Evolutionary conservation across 2,329 filamentous ascomycete species (phyloP), one percentile per base, ranked within the genome.

Genomic region (Stagonosporopsis vannaccii): DNA sequence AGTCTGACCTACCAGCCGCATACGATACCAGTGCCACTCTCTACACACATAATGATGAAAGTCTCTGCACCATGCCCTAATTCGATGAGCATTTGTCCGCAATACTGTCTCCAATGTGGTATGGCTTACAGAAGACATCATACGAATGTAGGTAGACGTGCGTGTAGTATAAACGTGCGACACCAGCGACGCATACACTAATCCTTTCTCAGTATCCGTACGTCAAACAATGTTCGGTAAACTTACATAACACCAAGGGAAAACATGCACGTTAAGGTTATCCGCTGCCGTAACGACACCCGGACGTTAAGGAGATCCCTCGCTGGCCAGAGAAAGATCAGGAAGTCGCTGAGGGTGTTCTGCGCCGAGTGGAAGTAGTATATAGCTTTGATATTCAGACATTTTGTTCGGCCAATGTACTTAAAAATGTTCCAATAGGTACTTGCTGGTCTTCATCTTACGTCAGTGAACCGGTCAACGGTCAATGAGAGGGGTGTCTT

Each of bases 281-380:
- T 41, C 1, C 71, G 62, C 45, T 74, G 70, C 9, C 67, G 61
- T 6, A 58, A 43, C 5, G 72, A 73, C 2, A 73, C 58, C 19
- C 62, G 61, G 12, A 75, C 61, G 2, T 56, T 63, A 20, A 65
- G 56, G 13, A 74, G 65, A 25, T 70, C 65, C 35, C 64, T 64
- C 1, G 66, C 68, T 0, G 71, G 71, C 70, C 71, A 74, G 3
- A 73, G 61, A 58, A 71, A 70, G 19, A 71, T 65, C 8, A 73
- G 36, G 30, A 75, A 71, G 47, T 75, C 73, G 51, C 67, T 73
- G 12, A 72, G 33, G 0, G 65, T 69, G 26, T 69, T 69, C 22
- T 69, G 67, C 0, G 46, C 59, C 1, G 59, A 60, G 33, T 67
- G 63, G 23, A 66, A 63, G 28, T 67, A 69, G 40, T 68, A 68